Conservation (phyloP, 2,329 filamentous ascomycete species). For the Tolypocladium pustulatum region DNA sequence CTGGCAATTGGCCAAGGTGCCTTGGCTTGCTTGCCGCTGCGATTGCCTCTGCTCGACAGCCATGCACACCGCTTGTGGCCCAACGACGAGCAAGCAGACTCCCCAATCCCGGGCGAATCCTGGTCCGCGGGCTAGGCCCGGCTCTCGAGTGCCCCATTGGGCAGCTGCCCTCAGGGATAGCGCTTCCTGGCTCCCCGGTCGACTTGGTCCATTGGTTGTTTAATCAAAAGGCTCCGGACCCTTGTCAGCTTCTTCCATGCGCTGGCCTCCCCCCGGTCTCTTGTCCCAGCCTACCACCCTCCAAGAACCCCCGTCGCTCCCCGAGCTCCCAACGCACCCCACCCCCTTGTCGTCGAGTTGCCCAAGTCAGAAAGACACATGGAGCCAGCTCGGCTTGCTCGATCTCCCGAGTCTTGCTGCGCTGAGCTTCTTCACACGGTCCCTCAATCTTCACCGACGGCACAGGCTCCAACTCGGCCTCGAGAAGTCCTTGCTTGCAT, state of each 20-base stretch:
- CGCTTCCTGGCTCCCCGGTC: conserved; percentile 23
- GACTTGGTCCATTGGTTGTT: conserved; percentile 36
- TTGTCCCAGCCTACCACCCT: conserved; percentile 15
- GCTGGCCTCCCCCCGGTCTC: conserved; percentile 24
- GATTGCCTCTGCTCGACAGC: neutral
- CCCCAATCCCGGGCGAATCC: conserved; percentile 25
- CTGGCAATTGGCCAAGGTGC: neutral
- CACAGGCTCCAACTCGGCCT: neutral
- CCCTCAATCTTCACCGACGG: conserved; percentile 2
- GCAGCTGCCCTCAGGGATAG: conserved; percentile 28
- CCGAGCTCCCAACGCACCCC: neutral
- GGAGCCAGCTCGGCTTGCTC: neutral
- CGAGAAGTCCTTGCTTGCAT: neutral
- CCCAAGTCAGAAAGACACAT: conserved; percentile 5
- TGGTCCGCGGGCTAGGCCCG: conserved; percentile 35
- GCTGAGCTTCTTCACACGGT: neutral
- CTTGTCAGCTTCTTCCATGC: conserved; percentile 43
- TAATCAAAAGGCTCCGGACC: conserved; percentile 37
- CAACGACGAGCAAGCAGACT: conserved; percentile 13
- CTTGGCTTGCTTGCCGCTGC: neutral
- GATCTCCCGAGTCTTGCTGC: neutral
- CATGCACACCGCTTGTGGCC: conserved; percentile 23
- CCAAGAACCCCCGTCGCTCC: neutral
- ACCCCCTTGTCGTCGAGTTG: conserved; percentile 3
- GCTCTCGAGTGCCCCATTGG: conserved; percentile 38